Evolutionary conservation across 805 yeast genomes (phyloP).

Genomic region (Hanseniaspora thailandica): DNA sequence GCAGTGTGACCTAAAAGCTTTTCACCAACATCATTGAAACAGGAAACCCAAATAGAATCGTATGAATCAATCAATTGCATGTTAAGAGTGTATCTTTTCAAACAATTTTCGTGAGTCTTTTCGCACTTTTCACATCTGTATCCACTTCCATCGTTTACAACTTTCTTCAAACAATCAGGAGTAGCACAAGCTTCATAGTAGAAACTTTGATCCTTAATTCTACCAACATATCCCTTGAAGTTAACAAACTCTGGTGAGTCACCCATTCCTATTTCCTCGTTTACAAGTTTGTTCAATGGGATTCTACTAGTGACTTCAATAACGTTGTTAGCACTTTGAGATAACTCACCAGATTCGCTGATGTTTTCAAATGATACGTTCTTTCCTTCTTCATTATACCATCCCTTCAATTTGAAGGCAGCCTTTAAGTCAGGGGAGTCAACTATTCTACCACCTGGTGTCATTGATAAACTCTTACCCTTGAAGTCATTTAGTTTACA

Average conservation of each 20-base stretch:
- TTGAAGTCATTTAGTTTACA: constrained; percentile 79
- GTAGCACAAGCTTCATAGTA: constrained; percentile 81
- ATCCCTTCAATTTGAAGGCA: constrained; percentile 79
- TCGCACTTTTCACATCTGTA: constrained; percentile 89
- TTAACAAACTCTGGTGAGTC: constrained; percentile 73
- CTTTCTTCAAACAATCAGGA: constrained; percentile 73
- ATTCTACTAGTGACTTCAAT: constrained; percentile 44
- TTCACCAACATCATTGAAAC: constrained; percentile 76
- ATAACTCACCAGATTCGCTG: constrained; percentile 36
- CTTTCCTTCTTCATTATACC: constrained; percentile 80
- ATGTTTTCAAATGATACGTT: constrained; percentile 49
- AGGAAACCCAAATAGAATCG: constrained; percentile 74
- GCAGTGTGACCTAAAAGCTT: constrained; percentile 53
- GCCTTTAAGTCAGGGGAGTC: constrained; percentile 83
- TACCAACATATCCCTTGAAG: constrained; percentile 62
- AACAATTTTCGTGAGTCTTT: constrained; percentile 52
- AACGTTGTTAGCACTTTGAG: constrained; percentile 25
- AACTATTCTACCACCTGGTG: constrained; percentile 62
- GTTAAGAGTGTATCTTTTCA: constrained; percentile 70
- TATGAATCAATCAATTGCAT: constrained; percentile 65
- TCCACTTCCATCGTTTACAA: constrained; percentile 58
- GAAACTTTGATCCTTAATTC: constrained; percentile 60
- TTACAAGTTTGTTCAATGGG: constrained; percentile 52
- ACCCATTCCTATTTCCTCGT: constrained; percentile 55
- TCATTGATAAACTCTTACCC: constrained; percentile 72